Evolutionary conservation across 2,329 filamentous ascomycete species (phyloP).

Genomic region (Arthroderma sp.): DNA sequence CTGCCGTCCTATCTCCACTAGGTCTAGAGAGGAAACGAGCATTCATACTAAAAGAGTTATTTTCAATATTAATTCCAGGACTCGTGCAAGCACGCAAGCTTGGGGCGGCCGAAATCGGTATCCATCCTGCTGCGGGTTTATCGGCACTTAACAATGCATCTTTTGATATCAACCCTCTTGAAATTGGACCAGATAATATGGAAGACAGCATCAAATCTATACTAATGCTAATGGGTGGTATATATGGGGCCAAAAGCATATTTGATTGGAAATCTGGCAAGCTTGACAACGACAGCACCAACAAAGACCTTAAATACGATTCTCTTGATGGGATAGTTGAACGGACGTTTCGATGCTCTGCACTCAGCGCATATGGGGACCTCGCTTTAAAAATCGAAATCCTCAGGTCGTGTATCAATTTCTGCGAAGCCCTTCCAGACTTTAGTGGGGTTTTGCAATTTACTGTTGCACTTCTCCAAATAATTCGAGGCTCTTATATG

Average conservation of each 20-base stretch:
- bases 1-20: constrained; percentile 66
- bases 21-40: constrained; percentile 81
- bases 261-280: background rate
- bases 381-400: constrained; percentile 71
- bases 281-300: constrained; percentile 9
- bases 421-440: constrained; percentile 86
- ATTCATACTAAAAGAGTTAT: constrained; percentile 72
- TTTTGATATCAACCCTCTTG: constrained; percentile 31
- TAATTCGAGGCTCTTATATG: constrained; percentile 61
- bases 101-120: constrained; percentile 88
- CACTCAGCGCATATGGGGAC: constrained; percentile 54
- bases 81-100: constrained; percentile 83
- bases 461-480: constrained; percentile 69
- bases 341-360: constrained; percentile 32
- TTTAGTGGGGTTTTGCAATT: constrained; percentile 81
- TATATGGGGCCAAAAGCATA: constrained; percentile 22
- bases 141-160: constrained; percentile 51
- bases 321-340: constrained; percentile 28
- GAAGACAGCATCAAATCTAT: constrained; percentile 28
- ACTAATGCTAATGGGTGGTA: constrained; percentile 25
- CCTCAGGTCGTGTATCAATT: constrained; percentile 76
- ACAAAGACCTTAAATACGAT: constrained; percentile 19
- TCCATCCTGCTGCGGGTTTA: constrained; percentile 82
- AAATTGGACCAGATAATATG: constrained; percentile 29
- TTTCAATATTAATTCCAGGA: constrained; percentile 69